phyloP scores from a whole-genome alignment of 2,329 filamentous ascomycete species.

The Penicillium sp. region DNA sequence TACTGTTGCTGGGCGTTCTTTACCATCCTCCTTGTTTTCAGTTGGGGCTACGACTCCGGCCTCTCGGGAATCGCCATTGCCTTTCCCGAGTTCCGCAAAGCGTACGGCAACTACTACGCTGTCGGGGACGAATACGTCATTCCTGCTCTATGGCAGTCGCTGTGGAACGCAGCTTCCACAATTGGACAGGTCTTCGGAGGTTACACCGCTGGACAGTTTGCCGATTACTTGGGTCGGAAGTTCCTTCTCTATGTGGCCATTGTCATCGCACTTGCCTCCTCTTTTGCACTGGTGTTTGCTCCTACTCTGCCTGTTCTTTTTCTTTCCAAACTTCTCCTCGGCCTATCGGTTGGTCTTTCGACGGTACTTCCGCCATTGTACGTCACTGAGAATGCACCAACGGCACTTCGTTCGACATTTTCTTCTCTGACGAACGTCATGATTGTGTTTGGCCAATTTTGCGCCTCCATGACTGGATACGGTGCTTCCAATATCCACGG shows the following conservation, averaged over 20 bases:
- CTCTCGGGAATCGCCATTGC: conserved; percentile 10
- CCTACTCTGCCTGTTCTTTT: conserved; percentile 6
- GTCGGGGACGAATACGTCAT: conserved; percentile 8
- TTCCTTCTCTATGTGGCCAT: conserved; percentile 4
- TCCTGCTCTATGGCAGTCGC: conserved; percentile 12
- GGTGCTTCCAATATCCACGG: conserved; percentile 6
- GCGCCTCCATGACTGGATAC: conserved; percentile 9
- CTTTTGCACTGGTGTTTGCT: conserved; percentile 9
- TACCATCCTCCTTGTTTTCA: conserved; percentile 13
- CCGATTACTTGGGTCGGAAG: conserved; percentile 8
- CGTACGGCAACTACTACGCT: conserved; percentile 11
- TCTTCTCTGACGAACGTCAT: conserved; percentile 13
- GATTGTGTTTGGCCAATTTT: conserved; percentile 12
- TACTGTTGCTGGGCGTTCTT: conserved; percentile 3
- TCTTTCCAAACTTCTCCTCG: conserved; percentile 10
- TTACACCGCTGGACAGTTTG: conserved; percentile 10
- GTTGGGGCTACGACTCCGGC: conserved; percentile 10
- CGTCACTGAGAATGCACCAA: conserved; percentile 13
- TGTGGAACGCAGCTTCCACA: conserved; percentile 13
- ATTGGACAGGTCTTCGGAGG: conserved; percentile 13
- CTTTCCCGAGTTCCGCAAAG: conserved; percentile 10
- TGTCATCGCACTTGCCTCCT: conserved; percentile 5
- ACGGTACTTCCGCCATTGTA: conserved; percentile 11
- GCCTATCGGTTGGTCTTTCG: conserved; percentile 8
- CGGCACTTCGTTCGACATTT: conserved; percentile 6